Evolutionary conservation across 805 yeast genomes (phyloP).

Genomic region (Zygosaccharomyces lentus): DNA sequence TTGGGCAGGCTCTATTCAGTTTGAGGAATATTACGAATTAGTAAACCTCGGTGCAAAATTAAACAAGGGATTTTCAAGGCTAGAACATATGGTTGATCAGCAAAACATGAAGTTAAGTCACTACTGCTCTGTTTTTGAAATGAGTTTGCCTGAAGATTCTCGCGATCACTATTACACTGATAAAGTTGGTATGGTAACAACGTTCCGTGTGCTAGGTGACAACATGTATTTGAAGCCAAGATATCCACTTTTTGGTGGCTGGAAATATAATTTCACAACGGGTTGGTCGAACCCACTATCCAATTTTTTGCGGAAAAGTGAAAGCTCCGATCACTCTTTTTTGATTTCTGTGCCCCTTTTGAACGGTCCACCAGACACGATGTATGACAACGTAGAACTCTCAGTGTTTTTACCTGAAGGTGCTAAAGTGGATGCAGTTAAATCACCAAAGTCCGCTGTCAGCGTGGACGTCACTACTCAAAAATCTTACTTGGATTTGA

Average conservation of each 20-base stretch:
- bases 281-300: slow-evolving; percentile 78
- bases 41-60: slow-evolving; percentile 72
- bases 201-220: slow-evolving; percentile 45
- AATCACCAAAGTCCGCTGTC: slow-evolving; percentile 46
- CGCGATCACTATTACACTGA: slow-evolving; percentile 79
- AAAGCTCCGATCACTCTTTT: slow-evolving; percentile 44
- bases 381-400: slow-evolving; percentile 58
- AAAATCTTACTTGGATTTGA: slow-evolving; percentile 66
- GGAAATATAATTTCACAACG: slow-evolving; percentile 91
- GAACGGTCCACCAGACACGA: slow-evolving; percentile 64
- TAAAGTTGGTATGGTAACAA: slow-evolving; percentile 88
- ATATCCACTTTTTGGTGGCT: slow-evolving; percentile 92
- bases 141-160: slow-evolving; percentile 49
- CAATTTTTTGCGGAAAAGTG: slow-evolving; percentile 45
- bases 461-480: slow-evolving; percentile 31
- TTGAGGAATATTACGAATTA: slow-evolving; percentile 83
- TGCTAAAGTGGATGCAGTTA: slow-evolving; percentile 53
- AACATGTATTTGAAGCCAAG: slow-evolving; percentile 69
- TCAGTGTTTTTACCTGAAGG: slow-evolving; percentile 84
- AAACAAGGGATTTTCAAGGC: slow-evolving; percentile 69
- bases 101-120: slow-evolving; percentile 47
- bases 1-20: slow-evolving; percentile 62
- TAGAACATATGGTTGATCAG: slow-evolving; percentile 64
- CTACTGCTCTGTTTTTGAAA: slow-evolving; percentile 56
- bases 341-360: slow-evolving; percentile 65